These are phyloP conservation scores for Acacia acuminata DNA, from an alignment of 306 rosid species.

Conservation along the genomic window DNA sequence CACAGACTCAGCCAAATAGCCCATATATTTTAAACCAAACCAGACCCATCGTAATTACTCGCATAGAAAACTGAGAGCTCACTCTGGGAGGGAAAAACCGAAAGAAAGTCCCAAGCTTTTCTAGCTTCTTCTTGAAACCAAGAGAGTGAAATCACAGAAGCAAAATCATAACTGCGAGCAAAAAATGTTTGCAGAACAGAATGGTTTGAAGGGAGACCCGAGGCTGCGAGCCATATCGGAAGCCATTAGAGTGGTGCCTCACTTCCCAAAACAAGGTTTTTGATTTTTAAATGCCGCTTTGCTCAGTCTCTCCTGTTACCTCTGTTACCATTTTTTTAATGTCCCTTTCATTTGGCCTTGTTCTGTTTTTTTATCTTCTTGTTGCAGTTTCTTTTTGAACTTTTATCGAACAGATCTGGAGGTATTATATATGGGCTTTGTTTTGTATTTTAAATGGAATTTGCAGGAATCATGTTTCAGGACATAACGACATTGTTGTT, in stretches of 20 bases:
- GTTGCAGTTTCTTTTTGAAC: constrained; percentile 20
- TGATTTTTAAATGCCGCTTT: not conserved
- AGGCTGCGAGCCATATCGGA: constrained; percentile 82
- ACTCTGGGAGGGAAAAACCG: constrained; percentile 29
- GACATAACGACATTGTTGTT: constrained; percentile 97
- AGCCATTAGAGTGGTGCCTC: constrained; percentile 94
- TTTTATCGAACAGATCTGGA: constrained; percentile 38
- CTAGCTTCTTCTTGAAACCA: not conserved
- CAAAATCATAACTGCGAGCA: not conserved
- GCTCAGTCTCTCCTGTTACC: not conserved
- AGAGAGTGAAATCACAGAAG: constrained; percentile 15
- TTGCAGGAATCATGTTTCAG: constrained; percentile 95
- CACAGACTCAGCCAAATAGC: not conserved
- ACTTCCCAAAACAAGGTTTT: constrained; percentile 87
- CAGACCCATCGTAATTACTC: constrained; percentile 19
- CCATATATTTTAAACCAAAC: constrained; percentile 9
- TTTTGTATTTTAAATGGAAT: not conserved
- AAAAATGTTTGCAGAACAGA: constrained; percentile 88
- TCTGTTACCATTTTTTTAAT: not conserved
- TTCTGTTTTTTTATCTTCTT: not conserved
- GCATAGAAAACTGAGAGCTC: constrained; percentile 23
- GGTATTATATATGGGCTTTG: not conserved
- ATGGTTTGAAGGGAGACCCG: constrained; percentile 96
- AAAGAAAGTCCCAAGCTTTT: not conserved
- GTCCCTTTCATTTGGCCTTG: not conserved